Evolutionary conservation across 768 basidiomycete genomes (phyloP).

Genomic region (Rhizopogon roseolus): DNA sequence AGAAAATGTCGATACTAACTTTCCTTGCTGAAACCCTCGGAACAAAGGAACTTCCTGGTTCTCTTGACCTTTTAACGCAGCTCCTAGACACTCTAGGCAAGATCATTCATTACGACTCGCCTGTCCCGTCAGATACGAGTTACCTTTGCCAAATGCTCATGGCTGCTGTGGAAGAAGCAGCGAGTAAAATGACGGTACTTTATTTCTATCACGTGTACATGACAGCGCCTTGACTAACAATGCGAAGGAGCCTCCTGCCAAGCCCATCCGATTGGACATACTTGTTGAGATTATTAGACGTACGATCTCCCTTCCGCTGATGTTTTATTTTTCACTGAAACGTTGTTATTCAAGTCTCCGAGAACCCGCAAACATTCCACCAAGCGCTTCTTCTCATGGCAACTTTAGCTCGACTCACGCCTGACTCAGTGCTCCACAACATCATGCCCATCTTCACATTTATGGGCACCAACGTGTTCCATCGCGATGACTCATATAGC

Average conservation of each 20-base stretch:
- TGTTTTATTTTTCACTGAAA: not conserved
- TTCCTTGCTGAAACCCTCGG: constrained; percentile 69
- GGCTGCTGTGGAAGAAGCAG: constrained; percentile 68
- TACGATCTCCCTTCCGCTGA: constrained; percentile 19
- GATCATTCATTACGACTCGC: constrained; percentile 52
- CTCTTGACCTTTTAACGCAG: constrained; percentile 63
- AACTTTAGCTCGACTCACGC: constrained; percentile 74
- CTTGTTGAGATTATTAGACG: constrained; percentile 85
- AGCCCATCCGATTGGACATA: constrained; percentile 72
- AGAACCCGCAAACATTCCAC: constrained; percentile 92
- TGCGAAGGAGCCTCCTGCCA: constrained; percentile 49
- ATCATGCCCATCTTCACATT: constrained; percentile 99
- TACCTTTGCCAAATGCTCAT: constrained; percentile 84
- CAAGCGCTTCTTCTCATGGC: constrained; percentile 88
- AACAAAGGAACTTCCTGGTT: constrained; percentile 59
- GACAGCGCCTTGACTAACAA: constrained; percentile 1
- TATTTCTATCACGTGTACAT: not conserved
- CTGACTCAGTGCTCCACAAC: constrained; percentile 89
- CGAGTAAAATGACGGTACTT: constrained; percentile 51
- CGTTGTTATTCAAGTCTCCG: constrained; percentile 50
- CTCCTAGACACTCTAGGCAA: constrained; percentile 71
- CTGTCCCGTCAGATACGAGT: constrained; percentile 58
- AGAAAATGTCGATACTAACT: constrained; percentile 43
- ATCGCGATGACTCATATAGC: constrained; percentile 92
- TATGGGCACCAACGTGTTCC: constrained; percentile 98